Evolutionary conservation across 305 asterid species (phyloP).

Genomic region (Fraxinus floribunda): DNA sequence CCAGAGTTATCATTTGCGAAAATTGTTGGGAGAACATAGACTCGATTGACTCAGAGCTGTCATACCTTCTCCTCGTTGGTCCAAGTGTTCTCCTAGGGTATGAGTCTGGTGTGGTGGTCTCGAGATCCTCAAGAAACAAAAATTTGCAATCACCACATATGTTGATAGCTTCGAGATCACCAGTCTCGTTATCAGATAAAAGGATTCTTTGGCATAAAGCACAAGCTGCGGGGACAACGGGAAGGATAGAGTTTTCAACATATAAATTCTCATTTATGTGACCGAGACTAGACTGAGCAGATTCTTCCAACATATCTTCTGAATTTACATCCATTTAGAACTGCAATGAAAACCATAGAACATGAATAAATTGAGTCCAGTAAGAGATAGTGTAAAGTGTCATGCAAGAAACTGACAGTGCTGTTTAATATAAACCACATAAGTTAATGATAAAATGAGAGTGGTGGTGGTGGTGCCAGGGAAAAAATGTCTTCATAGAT

Average conservation of each 20-base stretch:
- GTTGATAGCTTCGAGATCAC: conserved; percentile 43
- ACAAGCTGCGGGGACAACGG: conserved; percentile 37
- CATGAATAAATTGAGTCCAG: conserved; percentile 5
- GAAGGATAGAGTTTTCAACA: conserved; percentile 22
- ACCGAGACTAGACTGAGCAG: conserved; percentile 32
- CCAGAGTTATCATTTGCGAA: conserved; percentile 44
- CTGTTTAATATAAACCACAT: not conserved
- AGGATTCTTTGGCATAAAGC: conserved; percentile 58
- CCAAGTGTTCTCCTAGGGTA: conserved; percentile 35
- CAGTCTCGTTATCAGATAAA: conserved; percentile 37
- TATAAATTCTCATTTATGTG: conserved; percentile 27
- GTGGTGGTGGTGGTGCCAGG: not conserved
- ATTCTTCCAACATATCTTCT: conserved; percentile 41
- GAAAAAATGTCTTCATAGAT: not conserved
- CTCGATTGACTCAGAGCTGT: conserved; percentile 63
- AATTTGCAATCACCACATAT: conserved; percentile 83
- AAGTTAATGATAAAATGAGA: not conserved
- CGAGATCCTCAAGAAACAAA: conserved; percentile 66
- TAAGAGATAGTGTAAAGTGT: not conserved
- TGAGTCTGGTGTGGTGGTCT: conserved; percentile 46
- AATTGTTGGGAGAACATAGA: conserved; percentile 61
- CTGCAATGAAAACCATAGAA: conserved; percentile 26
- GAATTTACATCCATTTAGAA: conserved; percentile 47
- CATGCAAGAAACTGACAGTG: not conserved
- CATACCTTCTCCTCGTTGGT: conserved; percentile 46